Percentiles rank a stretch among this genome's conserved stretches.
Conservation (phyloP, 164 flowering plant genomes). For the Tinospora cordifolia region DNA sequence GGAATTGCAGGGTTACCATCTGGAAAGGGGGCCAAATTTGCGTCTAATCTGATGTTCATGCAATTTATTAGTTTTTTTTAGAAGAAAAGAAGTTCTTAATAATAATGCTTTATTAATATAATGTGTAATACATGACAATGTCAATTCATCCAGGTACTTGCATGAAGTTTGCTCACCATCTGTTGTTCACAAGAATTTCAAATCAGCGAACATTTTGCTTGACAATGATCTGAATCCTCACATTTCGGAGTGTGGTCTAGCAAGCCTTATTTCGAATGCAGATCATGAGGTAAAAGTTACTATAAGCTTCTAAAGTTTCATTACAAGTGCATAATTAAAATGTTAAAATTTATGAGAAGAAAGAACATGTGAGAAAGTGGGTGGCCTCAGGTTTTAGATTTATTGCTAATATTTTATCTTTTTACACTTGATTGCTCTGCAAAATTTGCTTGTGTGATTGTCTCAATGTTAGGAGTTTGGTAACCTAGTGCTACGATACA, state of each 20-base stretch:
- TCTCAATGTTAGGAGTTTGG: neutral
- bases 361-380: neutral
- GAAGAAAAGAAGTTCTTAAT: neutral
- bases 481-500: neutral
- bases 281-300: constrained; percentile 34
- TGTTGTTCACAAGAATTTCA: constrained; percentile 71
- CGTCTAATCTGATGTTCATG: neutral
- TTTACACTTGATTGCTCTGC: neutral
- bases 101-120: neutral
- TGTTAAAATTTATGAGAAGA: neutral
- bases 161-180: constrained; percentile 94
- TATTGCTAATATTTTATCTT: neutral
- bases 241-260: constrained; percentile 84
- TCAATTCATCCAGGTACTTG: constrained; percentile 52
- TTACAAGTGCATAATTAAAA: neutral
- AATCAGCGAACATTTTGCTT: constrained; percentile 82
- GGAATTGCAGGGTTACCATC: neutral
- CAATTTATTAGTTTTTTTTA: neutral
- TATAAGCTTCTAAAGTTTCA: neutral
- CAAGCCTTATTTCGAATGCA: constrained; percentile 57
- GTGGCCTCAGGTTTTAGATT: neutral
- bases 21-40: neutral
- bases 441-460: neutral
- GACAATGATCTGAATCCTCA: constrained; percentile 88
- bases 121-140: constrained; percentile 9